Conservation (phyloP, 2,329 filamentous ascomycete species). For the Rasamsonia emersonii region DNA sequence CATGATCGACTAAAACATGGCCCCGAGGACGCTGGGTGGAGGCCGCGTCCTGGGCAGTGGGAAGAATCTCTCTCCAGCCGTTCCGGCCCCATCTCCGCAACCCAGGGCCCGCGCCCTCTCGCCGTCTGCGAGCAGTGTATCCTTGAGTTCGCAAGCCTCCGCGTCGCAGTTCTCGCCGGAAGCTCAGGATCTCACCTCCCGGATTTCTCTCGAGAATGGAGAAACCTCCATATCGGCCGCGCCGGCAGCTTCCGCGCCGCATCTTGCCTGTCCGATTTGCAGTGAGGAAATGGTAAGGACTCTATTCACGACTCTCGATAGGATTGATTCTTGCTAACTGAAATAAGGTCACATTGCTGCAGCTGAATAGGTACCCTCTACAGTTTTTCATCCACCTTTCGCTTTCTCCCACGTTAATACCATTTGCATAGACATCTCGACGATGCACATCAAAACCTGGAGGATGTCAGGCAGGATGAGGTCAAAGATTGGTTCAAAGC, state of each 20-base stretch:
- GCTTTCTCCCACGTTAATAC: constrained; percentile 15
- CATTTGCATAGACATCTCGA: constrained; percentile 59
- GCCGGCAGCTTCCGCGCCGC: constrained; percentile 51
- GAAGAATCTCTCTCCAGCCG: constrained; percentile 64
- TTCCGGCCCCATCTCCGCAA: constrained; percentile 35
- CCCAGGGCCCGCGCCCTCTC: constrained; percentile 43
- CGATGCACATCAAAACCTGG: constrained; percentile 81
- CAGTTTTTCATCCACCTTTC: constrained; percentile 1
- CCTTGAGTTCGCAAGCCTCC: constrained; percentile 67
- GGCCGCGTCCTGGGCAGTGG: constrained; percentile 85
- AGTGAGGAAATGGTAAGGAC: constrained; percentile 83
- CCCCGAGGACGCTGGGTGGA: constrained; percentile 78
- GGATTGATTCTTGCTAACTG: too few species aligned
- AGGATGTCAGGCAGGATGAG: constrained; percentile 82
- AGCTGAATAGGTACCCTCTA: constrained; percentile 64
- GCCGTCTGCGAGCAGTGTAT: constrained; percentile 64
- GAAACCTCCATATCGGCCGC: constrained; percentile 40
- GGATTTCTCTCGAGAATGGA: constrained; percentile 62
- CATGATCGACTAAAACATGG: constrained; percentile 53
- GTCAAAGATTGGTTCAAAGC: constrained; percentile 96
- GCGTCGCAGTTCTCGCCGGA: constrained; percentile 62
- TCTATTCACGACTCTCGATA: too few species aligned
- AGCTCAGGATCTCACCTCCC: constrained; percentile 69
- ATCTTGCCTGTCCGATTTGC: constrained; percentile 92
- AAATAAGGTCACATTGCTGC: constrained; percentile 88